These are phyloP conservation scores for Lentinus brumalis DNA, from an alignment of 768 basidiomycete species.

Conservation along the genomic window DNA sequence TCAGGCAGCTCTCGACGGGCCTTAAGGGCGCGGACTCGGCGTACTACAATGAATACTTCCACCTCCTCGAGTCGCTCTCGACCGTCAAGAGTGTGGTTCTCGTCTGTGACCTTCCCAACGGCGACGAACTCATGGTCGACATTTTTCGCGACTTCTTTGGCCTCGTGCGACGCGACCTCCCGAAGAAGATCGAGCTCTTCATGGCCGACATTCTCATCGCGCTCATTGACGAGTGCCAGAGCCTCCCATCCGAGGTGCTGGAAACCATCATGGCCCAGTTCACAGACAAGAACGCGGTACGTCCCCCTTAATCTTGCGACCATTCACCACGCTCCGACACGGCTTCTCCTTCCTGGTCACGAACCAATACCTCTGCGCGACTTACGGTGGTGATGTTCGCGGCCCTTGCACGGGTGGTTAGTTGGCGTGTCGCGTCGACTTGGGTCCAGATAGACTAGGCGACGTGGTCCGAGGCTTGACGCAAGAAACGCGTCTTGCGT, in stretches of 20 bases:
- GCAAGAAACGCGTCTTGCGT: too few species aligned
- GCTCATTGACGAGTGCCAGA: conserved; percentile 82
- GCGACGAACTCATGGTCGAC: conserved; percentile 81
- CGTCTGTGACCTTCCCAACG: conserved; percentile 86
- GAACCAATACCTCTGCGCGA: too few species aligned
- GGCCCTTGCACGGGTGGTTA: too few species aligned
- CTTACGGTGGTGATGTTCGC: too few species aligned
- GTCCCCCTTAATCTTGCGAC: conserved; percentile 34
- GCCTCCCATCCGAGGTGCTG: conserved; percentile 77
- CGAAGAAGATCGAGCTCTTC: conserved; percentile 83
- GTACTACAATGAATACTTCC: conserved; percentile 92
- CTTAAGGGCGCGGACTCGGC: conserved; percentile 77
- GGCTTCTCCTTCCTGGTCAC: too few species aligned
- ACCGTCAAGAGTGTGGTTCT: conserved; percentile 95
- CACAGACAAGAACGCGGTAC: conserved; percentile 71
- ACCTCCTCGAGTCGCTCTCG: conserved; percentile 90
- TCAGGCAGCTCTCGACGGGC: conserved; percentile 74
- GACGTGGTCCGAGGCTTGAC: too few species aligned
- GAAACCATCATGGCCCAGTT: conserved; percentile 87
- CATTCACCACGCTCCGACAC: too few species aligned
- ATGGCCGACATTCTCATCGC: conserved; percentile 90
- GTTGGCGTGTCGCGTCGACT: too few species aligned
- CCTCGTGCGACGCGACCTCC: conserved; percentile 70
- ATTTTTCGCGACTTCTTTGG: conserved; percentile 85
- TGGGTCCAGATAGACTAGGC: too few species aligned